A percentile compares a stretch with the other conserved stretches of the same genome.
Evolutionary conservation across 2,329 filamentous ascomycete species (phyloP).

Genomic region (Xylariales sp.): DNA sequence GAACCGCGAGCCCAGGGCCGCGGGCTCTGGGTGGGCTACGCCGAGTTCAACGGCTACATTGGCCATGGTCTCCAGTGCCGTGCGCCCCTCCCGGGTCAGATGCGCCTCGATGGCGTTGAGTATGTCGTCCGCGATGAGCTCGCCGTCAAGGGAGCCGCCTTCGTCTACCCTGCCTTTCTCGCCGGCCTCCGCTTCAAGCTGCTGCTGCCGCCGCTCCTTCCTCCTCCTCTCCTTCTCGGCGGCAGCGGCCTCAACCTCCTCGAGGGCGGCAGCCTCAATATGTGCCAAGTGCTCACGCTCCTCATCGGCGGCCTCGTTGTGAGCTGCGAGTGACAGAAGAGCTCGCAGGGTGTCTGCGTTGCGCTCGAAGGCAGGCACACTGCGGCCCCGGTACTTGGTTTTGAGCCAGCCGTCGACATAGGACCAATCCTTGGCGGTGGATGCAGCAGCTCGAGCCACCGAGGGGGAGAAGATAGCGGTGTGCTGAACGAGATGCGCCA

Average conservation of each 20-base stretch:
- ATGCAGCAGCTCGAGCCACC: slow-evolving; percentile 68
- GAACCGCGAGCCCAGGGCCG: slow-evolving; percentile 46
- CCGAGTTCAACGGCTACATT: slow-evolving; percentile 45
- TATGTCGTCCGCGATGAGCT: slow-evolving; percentile 33
- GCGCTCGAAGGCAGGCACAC: slow-evolving; percentile 73
- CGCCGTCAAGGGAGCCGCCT: slow-evolving; percentile 12
- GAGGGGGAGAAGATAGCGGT: slow-evolving; percentile 65
- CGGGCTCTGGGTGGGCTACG: slow-evolving; percentile 41
- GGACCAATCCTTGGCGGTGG: slow-evolving; percentile 85
- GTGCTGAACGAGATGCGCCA: slow-evolving; percentile 30
- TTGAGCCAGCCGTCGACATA: slow-evolving; percentile 81
- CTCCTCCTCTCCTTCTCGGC: slow-evolving; percentile 33
- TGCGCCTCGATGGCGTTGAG: slow-evolving; percentile 49
- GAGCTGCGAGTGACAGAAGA: slow-evolving; percentile 67
- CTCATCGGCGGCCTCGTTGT: slow-evolving; percentile 76
- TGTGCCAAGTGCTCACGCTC: slow-evolving; percentile 54
- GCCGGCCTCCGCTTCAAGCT: background rate
- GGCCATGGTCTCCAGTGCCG: slow-evolving; percentile 55
- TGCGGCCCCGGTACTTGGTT: slow-evolving; percentile 57
- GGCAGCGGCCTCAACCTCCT: slow-evolving; percentile 36
- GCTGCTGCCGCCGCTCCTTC: slow-evolving; percentile 17
- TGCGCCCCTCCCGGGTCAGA: slow-evolving; percentile 50
- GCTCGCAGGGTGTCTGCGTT: slow-evolving; percentile 78
- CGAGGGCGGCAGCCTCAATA: slow-evolving; percentile 56
- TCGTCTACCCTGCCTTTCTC: too few species aligned